Evolutionary conservation across 306 rosid species (phyloP).

Genomic region (Corylus heterophylla): DNA sequence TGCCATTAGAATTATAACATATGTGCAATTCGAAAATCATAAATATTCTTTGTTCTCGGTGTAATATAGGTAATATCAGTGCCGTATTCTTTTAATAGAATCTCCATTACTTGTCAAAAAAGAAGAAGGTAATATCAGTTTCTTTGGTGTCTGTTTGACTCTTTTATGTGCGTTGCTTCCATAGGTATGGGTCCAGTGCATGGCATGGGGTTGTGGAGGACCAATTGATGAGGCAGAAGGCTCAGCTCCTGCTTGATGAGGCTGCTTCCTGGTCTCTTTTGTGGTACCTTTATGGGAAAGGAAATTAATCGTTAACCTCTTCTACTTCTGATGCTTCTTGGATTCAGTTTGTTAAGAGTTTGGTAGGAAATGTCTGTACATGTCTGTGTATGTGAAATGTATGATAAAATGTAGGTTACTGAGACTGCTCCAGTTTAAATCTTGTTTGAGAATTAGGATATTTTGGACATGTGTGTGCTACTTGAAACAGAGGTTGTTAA

Average conservation of each 20-base stretch:
- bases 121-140: not conserved
- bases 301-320: slow-evolving; percentile 51
- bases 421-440: not conserved
- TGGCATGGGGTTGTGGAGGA: slow-evolving; percentile 87
- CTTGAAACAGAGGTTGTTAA: not conserved
- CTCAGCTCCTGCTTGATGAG: slow-evolving; percentile 88
- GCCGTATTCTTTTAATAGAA: too few relatives aligned
- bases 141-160: slow-evolving; percentile 22
- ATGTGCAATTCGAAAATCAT: not conserved
- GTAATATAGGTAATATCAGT: not conserved
- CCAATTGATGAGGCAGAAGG: slow-evolving; percentile 93
- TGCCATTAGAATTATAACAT: not conserved
- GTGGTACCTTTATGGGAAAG: slow-evolving; percentile 96
- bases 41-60: not conserved
- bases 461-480: not conserved
- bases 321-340: not conserved
- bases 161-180: slow-evolving; percentile 18
- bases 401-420: not conserved
- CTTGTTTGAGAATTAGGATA: not conserved
- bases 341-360: not conserved
- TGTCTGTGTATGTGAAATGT: not conserved
- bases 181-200: slow-evolving; percentile 64
- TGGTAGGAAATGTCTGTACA: not conserved
- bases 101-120: too few relatives aligned
- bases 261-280: slow-evolving; percentile 98